These are phyloP conservation scores for Xylariaceae sp. DNA, from an alignment of 2,329 filamentous ascomycete species.

Conservation along the genomic window DNA sequence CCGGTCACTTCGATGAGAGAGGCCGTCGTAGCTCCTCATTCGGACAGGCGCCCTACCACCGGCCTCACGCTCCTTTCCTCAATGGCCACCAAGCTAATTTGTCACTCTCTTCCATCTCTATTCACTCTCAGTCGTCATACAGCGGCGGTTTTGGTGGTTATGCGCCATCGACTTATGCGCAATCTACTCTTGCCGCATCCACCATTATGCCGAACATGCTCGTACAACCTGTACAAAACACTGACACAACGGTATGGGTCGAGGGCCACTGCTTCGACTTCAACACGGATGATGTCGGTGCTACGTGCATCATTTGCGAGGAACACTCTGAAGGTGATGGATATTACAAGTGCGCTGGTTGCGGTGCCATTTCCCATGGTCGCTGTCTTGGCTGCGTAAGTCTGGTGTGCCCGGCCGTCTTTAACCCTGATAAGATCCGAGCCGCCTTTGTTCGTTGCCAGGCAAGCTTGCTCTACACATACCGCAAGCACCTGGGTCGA, in stretches of 20 bases:
- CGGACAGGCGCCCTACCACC: slow-evolving; percentile 61
- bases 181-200: slow-evolving; percentile 78
- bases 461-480: slow-evolving; percentile 62
- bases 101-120: slow-evolving; percentile 55
- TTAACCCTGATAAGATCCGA: slow-evolving; percentile 56
- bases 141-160: slow-evolving; percentile 63
- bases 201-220: slow-evolving; percentile 84
- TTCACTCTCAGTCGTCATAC: slow-evolving; percentile 66
- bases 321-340: slow-evolving; percentile 68
- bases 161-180: slow-evolving; percentile 77
- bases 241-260: slow-evolving; percentile 75
- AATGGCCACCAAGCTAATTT: slow-evolving; percentile 56
- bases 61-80: slow-evolving; percentile 70
- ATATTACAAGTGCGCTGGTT: slow-evolving; percentile 68
- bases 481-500: slow-evolving; percentile 57
- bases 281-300: slow-evolving; percentile 52
- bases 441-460: slow-evolving; percentile 61
- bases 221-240: slow-evolving; percentile 71
- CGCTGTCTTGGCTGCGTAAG: slow-evolving; percentile 58
- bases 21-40: slow-evolving; percentile 93
- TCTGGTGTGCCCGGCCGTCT: slow-evolving; percentile 58
- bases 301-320: slow-evolving; percentile 68
- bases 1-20: slow-evolving; percentile 74
- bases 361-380: slow-evolving; percentile 52
- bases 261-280: slow-evolving; percentile 78